Evolutionary conservation across 1,284 basidiomycete species (phyloP).

Genomic region (Puccinia triticina): DNA sequence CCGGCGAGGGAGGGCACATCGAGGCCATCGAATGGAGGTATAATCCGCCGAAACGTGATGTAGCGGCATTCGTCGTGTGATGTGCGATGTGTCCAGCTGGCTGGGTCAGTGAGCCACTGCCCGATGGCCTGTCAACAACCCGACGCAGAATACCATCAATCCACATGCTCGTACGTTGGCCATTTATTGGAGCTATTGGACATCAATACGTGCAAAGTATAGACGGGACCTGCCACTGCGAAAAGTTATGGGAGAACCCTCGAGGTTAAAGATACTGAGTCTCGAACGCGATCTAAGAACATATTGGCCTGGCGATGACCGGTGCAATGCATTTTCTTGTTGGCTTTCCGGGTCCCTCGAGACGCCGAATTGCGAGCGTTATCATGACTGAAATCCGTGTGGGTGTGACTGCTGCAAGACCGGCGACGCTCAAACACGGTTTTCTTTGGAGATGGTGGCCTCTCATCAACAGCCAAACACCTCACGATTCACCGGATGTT

Average conservation of each 20-base stretch:
- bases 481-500: neutral
- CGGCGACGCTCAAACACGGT: neutral
- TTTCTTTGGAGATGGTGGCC: neutral
- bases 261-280: neutral
- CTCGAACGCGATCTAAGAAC: constrained; percentile 1
- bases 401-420: neutral
- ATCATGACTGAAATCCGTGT: too few species aligned
- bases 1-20: neutral
- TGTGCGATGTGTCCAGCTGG: neutral
- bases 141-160: neutral
- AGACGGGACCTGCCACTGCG: neutral
- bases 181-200: neutral
- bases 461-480: neutral
- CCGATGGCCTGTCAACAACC: too few species aligned
- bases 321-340: neutral
- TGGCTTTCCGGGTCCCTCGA: neutral
- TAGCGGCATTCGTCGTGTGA: neutral
- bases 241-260: neutral
- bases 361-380: neutral
- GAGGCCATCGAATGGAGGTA: neutral
- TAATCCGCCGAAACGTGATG: neutral
- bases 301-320: neutral
- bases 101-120: too few species aligned
- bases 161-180: neutral
- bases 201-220: neutral